A percentile compares a stretch with the other conserved stretches of the same genome.
phyloP scores from a whole-genome alignment of 2,329 filamentous ascomycete species.

The Fusarium lateritium region DNA sequence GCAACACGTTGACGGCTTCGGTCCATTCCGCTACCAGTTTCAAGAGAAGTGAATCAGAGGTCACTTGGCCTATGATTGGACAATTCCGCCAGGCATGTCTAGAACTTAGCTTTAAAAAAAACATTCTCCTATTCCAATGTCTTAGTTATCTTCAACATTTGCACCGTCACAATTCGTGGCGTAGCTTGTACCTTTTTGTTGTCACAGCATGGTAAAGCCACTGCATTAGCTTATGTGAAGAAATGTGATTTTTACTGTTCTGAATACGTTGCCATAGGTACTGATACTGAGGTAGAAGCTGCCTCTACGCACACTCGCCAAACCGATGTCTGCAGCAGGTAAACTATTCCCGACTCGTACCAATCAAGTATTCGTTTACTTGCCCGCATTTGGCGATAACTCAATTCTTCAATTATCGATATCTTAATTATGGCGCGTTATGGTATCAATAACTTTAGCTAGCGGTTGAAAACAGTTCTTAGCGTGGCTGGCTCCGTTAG shows the following conservation, averaged over 20 bases:
- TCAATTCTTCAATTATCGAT: neutral
- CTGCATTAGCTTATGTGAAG: neutral
- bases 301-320: neutral
- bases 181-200: conserved; percentile 8
- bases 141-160: conserved; percentile 1
- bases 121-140: neutral
- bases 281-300: neutral
- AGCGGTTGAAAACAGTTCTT: neutral
- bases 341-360: neutral
- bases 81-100: neutral
- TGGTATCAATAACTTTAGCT: neutral
- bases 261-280: neutral
- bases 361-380: neutral
- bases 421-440: neutral
- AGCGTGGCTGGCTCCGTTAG: neutral
- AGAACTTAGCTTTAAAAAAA: neutral
- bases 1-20: neutral
- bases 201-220: neutral
- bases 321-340: neutral
- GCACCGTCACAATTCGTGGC: neutral
- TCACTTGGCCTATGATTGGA: neutral
- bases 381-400: neutral
- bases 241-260: neutral
- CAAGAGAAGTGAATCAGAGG: neutral
- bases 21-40: conserved; percentile 11